A percentile compares a stretch with the other conserved stretches of the same genome.
phyloP scores from a whole-genome alignment of 345 rosid genomes.

The rapeseed (Brassica napus) region Da-Ae NC_063448.1:55282001-55282500 shows the following conservation, averaged over 20 bases:
- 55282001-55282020: conserved; percentile 76
- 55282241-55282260: conserved; percentile 64
- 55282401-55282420: conserved; percentile 51
- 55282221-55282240: conserved; percentile 58
- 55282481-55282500: conserved; percentile 52
- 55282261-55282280: conserved; percentile 59
- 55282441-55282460: conserved; percentile 56
- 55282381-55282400: conserved; percentile 58
- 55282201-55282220: conserved; percentile 46
- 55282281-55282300: conserved; percentile 62
- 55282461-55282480: conserved; percentile 58
- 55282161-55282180: conserved; percentile 24
- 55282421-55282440: conserved; percentile 46
- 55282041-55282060: not conserved
- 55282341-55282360: conserved; percentile 67
- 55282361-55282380: conserved; percentile 66
- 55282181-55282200: conserved; percentile 47
- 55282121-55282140: no score
- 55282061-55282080: not conserved
- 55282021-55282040: conserved; percentile 41
- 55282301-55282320: conserved; percentile 61
- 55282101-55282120: not conserved
- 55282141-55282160: not conserved
- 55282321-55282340: conserved; percentile 63
- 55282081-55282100: not conserved